Evolutionary conservation across 257 asterid genomes (phyloP).

Genomic region (Solanum pennellii): DNA sequence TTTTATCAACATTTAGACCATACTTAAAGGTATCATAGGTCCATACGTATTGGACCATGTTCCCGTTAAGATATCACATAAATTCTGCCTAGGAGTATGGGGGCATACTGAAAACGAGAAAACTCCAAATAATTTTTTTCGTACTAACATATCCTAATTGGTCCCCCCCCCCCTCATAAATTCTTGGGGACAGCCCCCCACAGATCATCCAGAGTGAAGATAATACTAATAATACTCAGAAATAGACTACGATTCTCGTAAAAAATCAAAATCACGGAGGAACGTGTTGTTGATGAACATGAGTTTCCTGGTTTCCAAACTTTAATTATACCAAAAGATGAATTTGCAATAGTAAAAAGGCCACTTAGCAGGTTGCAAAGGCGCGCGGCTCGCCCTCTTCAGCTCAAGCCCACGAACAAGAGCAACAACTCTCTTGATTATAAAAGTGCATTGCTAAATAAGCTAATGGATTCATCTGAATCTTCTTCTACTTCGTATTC

Average conservation of each 20-base stretch:
- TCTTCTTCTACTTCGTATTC: not conserved
- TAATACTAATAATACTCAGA: not conserved
- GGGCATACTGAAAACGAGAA: not conserved
- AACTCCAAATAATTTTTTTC: not conserved
- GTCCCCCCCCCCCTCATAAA: not conserved
- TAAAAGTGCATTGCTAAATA: not conserved
- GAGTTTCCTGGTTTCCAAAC: conserved; percentile 25
- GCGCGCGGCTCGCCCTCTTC: conserved; percentile 15
- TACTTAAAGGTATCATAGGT: conserved; percentile 6
- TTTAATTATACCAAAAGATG: not conserved
- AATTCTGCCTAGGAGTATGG: not conserved
- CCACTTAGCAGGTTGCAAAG: conserved; percentile 13
- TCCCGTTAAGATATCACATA: conserved; percentile 8
- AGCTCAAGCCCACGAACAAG: not conserved
- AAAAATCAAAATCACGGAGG: conserved; percentile 21
- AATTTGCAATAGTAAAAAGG: not conserved
- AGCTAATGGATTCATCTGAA: not conserved
- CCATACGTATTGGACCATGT: conserved; percentile 24
- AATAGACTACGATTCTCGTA: not conserved
- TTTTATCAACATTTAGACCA: not conserved
- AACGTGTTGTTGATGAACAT: not conserved
- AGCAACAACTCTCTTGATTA: not conserved
- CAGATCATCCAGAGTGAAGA: not conserved
- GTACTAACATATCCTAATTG: not conserved
- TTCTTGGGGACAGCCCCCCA: not conserved